Conservation (phyloP, 1,284 basidiomycete genomes). For the Ustilago shanxiensis region DNA sequence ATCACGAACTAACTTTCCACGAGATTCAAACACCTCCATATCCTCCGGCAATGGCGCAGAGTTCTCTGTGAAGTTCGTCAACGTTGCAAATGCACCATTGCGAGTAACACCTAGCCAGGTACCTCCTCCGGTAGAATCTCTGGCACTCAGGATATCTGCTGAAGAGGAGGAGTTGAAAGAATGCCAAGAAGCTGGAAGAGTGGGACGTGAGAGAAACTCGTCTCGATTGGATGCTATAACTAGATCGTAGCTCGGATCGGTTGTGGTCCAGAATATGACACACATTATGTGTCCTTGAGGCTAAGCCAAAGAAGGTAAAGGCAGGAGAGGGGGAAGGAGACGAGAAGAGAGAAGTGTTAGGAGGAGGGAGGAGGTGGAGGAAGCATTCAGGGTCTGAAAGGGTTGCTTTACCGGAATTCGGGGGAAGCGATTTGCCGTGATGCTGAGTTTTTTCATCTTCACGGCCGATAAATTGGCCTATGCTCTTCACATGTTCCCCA, state of each 20-base stretch:
- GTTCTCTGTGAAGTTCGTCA: slow-evolving; percentile 63
- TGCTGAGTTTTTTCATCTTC: too few relatives aligned
- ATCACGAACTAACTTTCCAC: slow-evolving; percentile 49
- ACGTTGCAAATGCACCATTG: slow-evolving; percentile 46
- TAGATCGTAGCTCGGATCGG: slow-evolving; percentile 37
- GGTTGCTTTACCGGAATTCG: too few relatives aligned
- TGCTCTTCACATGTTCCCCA: too few relatives aligned
- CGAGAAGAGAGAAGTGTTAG: too few relatives aligned
- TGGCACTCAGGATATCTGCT: slow-evolving; percentile 41
- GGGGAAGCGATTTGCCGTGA: too few relatives aligned
- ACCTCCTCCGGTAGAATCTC: slow-evolving; percentile 54
- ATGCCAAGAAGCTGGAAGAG: slow-evolving; percentile 54
- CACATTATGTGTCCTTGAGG: slow-evolving; percentile 31
- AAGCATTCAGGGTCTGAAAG: not conserved
- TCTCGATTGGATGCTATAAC: slow-evolving; percentile 61
- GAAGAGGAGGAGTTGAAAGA: slow-evolving; percentile 22
- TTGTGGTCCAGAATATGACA: slow-evolving; percentile 50
- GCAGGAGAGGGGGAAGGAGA: not conserved
- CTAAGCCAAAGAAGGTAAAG: not conserved
- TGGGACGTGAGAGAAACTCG: slow-evolving; percentile 56
- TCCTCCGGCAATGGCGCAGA: slow-evolving; percentile 36
- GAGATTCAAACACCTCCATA: slow-evolving; percentile 30
- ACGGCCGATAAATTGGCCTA: too few relatives aligned
- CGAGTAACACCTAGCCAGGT: slow-evolving; percentile 61
- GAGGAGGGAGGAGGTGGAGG: too few relatives aligned